Base-by-base conservation (phyloP, 2,329 filamentous ascomycete species). In the Arthrobotrys conoides region DNA sequence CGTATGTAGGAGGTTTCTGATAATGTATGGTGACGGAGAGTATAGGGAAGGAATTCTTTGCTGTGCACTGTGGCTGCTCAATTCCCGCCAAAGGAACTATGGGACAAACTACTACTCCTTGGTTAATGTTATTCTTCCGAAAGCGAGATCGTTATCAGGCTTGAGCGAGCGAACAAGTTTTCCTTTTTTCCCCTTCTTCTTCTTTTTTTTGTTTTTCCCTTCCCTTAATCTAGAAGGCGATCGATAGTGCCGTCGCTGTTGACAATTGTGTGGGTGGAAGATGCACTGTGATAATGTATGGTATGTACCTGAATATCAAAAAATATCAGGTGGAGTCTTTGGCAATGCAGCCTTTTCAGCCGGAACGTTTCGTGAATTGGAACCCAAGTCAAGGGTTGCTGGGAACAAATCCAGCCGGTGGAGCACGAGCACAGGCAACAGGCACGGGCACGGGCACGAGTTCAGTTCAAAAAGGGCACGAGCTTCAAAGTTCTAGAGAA, bases 331-430 rank as follows among this genome's bases (percentile, higher is more conserved):
- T 76, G 72, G 72, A 70, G 66, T 49, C 65, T 70, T 41, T 44
- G 57, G 65, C 65, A 65, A 76, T 76, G 72, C 66, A 76, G 66
- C 65, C 66, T 57, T 46, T 76, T 76, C 72, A 76, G 66, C 72
- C 72, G 72, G 66, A 66, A 71, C 57, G 71, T 76, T 76, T 76
- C 65, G 72, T 70, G 61, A 65, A 76, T 48, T 66, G 41, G 72
- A 57, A 22, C 55, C 72, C 72, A 76, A 76, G 65, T 76, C 72
- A 76, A 76, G 72, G 72, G 72, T 76, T 76, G 66, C 72, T 76
- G 72, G 72, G 65, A 76, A 65, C 55, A 27, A 30, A 61, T 70
- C 66, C 66, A 66, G 59, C 72, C 38, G 66, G 66, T 70, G 72
- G 72, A 71, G 65, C 66, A 70, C 59, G 22, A 72, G 61, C 51